These are phyloP conservation scores for Larix sibirica DNA, from an alignment of 83 land plant species.

Conservation along the genomic window DNA sequence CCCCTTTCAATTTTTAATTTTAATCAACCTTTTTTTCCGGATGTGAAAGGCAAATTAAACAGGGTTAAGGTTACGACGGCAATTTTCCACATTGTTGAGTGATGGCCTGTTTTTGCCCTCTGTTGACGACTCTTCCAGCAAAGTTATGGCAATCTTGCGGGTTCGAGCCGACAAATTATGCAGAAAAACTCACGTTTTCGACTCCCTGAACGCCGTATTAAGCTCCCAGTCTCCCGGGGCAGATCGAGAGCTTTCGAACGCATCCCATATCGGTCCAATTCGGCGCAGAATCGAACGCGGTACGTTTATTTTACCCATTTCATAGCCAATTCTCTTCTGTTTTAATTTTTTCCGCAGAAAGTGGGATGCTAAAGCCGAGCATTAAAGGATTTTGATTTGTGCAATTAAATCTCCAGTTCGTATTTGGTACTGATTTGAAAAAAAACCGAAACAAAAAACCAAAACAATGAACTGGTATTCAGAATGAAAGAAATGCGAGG, in stretches of 20 bases:
- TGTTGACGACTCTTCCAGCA: background rate
- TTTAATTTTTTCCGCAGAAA: background rate
- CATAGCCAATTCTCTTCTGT: background rate
- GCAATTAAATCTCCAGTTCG: too few species aligned
- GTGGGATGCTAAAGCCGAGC: too few species aligned
- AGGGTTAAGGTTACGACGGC: background rate
- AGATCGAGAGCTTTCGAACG: background rate
- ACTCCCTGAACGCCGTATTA: background rate
- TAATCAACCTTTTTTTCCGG: background rate
- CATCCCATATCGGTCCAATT: background rate
- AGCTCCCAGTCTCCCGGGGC: background rate
- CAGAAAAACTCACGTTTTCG: background rate
- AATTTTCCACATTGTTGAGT: background rate
- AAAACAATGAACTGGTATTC: background rate
- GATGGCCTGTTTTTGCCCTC: background rate
- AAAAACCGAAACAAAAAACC: too few species aligned
- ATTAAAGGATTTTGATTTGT: too few species aligned
- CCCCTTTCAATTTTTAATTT: too few species aligned
- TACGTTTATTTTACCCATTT: background rate
- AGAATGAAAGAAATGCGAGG: background rate
- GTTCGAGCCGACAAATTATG: background rate
- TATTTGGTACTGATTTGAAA: too few species aligned
- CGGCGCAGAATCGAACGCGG: background rate
- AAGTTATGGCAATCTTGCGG: background rate
- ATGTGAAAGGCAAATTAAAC: slow-evolving; percentile 5